Evolutionary conservation across 805 yeast genomes (phyloP), one percentile per base, ranked within the genome.

Genomic region (Candida railenensis): DNA sequence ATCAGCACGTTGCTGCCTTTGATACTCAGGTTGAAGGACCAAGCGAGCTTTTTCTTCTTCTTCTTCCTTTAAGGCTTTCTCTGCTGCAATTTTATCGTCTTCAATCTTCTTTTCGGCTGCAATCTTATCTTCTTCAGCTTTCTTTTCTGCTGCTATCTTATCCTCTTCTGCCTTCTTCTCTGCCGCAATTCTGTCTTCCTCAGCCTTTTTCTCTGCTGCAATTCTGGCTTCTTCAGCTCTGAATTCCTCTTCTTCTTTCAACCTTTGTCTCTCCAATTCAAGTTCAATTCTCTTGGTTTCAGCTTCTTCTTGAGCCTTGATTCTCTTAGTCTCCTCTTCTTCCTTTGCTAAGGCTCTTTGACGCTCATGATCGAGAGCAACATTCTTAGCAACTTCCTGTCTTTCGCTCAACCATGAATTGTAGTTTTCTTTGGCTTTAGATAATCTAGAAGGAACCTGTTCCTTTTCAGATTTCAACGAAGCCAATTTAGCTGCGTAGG

Each of bases 381-480:
- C 60, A 38, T 65, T 56, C 37, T 59, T 63, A n/a, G 75, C 73
- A n/a, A 76, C 58, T n/a, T 60, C 67, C 40, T 68, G 65, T 59
- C 69, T 67, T 50, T 79, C 81, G 3, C 54, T 54, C 49, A 71
- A 69, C 83, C 83, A 80, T 18, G 59, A 60, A 22, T 53, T 46
- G 44, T 57, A 63, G 40, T 76, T 62, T 38, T 70, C 57, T 51
- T 70, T 63, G 16, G 83, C 82, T 7, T 64, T 69, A 18, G 52
- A 54, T 46, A 75, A 67, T 52, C 77, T 67, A 1, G 49, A 43
- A 2, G 55, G 53, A 46, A 78, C 64, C 22, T 51, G 56, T 33
- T 65, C 69, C 53, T 70, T 73, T 34, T 71, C 80, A 34, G 63
- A 44, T 36, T 61, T 59, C 54, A 78, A 65, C 30, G 60, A 48